Evolutionary conservation across 1,284 basidiomycete genomes (phyloP).

Genomic region (Singerocomus inundabilis): DNA sequence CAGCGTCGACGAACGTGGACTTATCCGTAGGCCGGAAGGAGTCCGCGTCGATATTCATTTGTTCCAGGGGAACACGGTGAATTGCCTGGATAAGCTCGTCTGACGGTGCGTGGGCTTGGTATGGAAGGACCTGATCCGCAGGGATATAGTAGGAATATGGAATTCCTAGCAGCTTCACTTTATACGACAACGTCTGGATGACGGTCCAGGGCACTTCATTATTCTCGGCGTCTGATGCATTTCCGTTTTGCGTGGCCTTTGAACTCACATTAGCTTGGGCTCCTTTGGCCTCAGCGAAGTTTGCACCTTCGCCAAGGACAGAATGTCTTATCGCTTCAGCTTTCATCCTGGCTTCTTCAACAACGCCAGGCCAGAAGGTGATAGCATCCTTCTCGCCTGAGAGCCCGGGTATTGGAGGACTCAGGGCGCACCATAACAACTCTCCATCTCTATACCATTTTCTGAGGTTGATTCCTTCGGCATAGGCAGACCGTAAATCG

Average conservation of each 20-base stretch:
- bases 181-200: conserved; percentile 57
- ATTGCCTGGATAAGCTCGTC: conserved; percentile 49
- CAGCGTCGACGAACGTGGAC: conserved; percentile 43
- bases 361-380: conserved; percentile 68
- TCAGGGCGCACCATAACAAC: conserved; percentile 69
- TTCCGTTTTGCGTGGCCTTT: conserved; percentile 4
- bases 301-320: conserved; percentile 8
- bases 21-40: conserved; percentile 49
- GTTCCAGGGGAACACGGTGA: conserved; percentile 42
- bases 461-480: conserved; percentile 37
- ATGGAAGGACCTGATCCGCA: conserved; percentile 63
- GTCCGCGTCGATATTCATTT: conserved; percentile 46
- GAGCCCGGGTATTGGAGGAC: conserved; percentile 46
- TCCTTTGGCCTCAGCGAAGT: neutral
- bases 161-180: conserved; percentile 61
- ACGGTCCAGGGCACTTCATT: conserved; percentile 51
- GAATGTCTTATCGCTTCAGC: conserved; percentile 24
- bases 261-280: conserved; percentile 3
- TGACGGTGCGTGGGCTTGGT: conserved; percentile 60
- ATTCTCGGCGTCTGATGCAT: conserved; percentile 12
- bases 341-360: conserved; percentile 58
- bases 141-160: conserved; percentile 44
- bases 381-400: conserved; percentile 45
- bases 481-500: conserved; percentile 55
- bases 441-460: conserved; percentile 68